phyloP scores from a whole-genome alignment of 176 grass and related monocot genomes.

The Triticum turgidum region DNA sequence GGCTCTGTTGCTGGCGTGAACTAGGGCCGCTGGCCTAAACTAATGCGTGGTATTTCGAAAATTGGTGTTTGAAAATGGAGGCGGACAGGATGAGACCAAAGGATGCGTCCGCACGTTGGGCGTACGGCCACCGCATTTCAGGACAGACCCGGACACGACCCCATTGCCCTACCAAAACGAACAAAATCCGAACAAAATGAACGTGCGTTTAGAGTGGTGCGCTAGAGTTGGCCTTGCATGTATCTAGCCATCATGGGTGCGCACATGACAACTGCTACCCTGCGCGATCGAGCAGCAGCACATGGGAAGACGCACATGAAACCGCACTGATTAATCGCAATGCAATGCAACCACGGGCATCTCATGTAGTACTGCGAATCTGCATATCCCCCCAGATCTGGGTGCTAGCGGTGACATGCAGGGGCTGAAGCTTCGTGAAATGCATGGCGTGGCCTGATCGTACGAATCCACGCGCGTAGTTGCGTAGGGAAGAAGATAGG shows the following conservation, averaged over 20 bases:
- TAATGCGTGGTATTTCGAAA: no score
- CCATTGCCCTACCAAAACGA: no score
- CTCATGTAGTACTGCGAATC: background rate
- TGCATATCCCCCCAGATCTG: slow-evolving; percentile 6
- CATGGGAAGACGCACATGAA: slow-evolving; percentile 38
- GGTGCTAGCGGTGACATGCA: background rate
- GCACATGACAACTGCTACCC: background rate
- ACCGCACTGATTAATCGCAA: slow-evolving; percentile 31
- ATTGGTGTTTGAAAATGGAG: no score
- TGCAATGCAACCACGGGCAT: background rate
- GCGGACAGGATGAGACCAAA: no score
- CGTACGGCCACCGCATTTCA: no score
- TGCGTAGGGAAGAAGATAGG: background rate
- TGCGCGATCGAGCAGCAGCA: slow-evolving; percentile 10
- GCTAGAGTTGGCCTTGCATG: background rate
- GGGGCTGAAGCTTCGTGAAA: background rate
- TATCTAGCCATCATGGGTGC: background rate
- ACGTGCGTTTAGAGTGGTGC: no score
- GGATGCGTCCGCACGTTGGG: no score
- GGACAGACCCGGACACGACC: no score
- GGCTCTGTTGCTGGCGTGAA: no score
- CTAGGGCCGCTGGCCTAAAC: no score
- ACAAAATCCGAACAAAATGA: no score
- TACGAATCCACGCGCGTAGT: background rate
- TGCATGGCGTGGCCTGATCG: background rate